Conservation (phyloP, 129 eudicot genomes). For the Tagetes erecta region DNA sequence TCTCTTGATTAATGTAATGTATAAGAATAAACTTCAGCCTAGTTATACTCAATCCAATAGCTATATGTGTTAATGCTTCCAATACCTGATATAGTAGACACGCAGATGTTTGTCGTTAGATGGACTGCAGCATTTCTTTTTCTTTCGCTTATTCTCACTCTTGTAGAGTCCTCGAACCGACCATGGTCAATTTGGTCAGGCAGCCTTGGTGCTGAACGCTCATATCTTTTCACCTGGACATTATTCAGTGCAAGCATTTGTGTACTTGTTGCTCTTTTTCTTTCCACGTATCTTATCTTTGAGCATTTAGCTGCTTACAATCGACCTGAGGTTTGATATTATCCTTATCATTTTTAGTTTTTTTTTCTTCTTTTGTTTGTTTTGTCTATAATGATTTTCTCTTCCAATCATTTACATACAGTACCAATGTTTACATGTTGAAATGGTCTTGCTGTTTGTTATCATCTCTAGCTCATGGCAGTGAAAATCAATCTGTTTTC, state of each 20-base stretch:
- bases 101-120: slow-evolving; percentile 34
- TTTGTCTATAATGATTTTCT: slow-evolving; percentile 12
- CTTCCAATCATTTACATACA: neutral
- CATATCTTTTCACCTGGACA: slow-evolving; percentile 63
- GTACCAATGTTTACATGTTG: neutral
- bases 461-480: slow-evolving; percentile 19
- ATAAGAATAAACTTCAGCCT: slow-evolving; percentile 8
- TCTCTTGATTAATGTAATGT: slow-evolving; percentile 7
- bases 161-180: slow-evolving; percentile 55
- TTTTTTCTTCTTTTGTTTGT: neutral
- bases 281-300: slow-evolving; percentile 77
- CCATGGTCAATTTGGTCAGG: slow-evolving; percentile 51
- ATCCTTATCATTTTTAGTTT: neutral
- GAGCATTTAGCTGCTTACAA: slow-evolving; percentile 94
- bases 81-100: slow-evolving; percentile 7
- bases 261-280: slow-evolving; percentile 77
- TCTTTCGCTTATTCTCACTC: slow-evolving; percentile 32
- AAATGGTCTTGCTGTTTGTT: slow-evolving; percentile 15
- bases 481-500: slow-evolving; percentile 36
- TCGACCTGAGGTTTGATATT: slow-evolving; percentile 83
- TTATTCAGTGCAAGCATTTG: slow-evolving; percentile 69
- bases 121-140: slow-evolving; percentile 45
- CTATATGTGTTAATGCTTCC: slow-evolving; percentile 19
- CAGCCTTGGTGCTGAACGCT: slow-evolving; percentile 41
- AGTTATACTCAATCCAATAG: slow-evolving; percentile 11